Conservation (phyloP, 306 rosid genomes). For the Medicago lupulina region DNA sequence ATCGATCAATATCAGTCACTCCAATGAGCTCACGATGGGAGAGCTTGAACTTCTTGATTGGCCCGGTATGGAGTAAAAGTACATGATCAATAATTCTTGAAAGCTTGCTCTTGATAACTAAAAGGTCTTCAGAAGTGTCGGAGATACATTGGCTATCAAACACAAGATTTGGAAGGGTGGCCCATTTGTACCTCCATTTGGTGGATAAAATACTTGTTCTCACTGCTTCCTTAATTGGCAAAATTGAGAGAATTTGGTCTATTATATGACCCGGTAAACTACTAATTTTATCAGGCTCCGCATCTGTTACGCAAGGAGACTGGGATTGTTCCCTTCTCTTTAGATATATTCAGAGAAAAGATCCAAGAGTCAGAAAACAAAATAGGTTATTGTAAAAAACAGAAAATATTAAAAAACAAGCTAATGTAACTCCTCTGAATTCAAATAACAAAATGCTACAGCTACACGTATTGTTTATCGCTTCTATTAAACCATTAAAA, state of each 20-base stretch:
- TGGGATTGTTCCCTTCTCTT: conserved; percentile 45
- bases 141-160: conserved; percentile 55
- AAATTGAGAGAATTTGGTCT: conserved; percentile 56
- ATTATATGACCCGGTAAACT: conserved; percentile 57
- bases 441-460: conserved; percentile 1
- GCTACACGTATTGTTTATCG: not conserved
- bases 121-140: conserved; percentile 41
- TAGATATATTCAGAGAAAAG: conserved; percentile 36
- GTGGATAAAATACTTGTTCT: conserved; percentile 68
- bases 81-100: conserved; percentile 66
- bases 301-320: conserved; percentile 44
- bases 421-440: not conserved
- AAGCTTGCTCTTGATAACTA: conserved; percentile 51
- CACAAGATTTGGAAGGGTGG: conserved; percentile 57
- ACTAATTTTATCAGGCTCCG: conserved; percentile 61
- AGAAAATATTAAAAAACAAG: not conserved
- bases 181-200: conserved; percentile 74
- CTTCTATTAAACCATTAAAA: not conserved
- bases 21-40: conserved; percentile 58
- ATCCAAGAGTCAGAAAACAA: conserved; percentile 37
- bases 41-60: conserved; percentile 58
- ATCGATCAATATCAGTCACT: conserved; percentile 57
- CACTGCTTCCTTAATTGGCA: conserved; percentile 63
- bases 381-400: conserved; percentile 11
- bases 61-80: conserved; percentile 67